Evolutionary conservation across 495 filamentous ascomycete genomes (phyloP).

Genomic region (Penicillium verhagenii): DNA sequence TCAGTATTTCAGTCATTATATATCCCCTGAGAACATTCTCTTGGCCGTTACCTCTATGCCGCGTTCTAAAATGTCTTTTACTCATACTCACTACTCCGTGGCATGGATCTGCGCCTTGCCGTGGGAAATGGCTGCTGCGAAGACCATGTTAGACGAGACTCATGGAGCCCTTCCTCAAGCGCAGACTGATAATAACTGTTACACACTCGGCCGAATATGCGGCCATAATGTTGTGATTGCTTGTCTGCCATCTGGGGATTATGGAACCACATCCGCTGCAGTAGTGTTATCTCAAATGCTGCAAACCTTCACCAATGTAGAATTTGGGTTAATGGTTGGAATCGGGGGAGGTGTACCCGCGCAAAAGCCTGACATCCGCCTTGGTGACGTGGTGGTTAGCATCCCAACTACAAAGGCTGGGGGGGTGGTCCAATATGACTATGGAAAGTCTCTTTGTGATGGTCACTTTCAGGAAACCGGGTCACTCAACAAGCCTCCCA

Average conservation of each 20-base stretch:
- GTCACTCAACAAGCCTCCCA: slow-evolving; percentile 31
- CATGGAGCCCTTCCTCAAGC: slow-evolving; percentile 24
- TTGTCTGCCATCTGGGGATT: slow-evolving; percentile 24
- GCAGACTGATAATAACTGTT: slow-evolving; percentile 25
- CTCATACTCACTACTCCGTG: slow-evolving; percentile 35
- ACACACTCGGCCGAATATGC: slow-evolving; percentile 28
- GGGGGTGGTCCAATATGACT: slow-evolving; percentile 37
- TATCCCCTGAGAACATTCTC: too few relatives aligned
- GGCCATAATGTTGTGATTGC: slow-evolving; percentile 36
- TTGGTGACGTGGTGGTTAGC: slow-evolving; percentile 40
- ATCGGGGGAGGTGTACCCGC: slow-evolving; percentile 36
- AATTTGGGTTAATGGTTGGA: slow-evolving; percentile 33
- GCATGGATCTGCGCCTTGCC: slow-evolving; percentile 38
- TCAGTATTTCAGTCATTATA: too few relatives aligned
- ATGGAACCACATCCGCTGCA: slow-evolving; percentile 29
- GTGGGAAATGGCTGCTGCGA: slow-evolving; percentile 30
- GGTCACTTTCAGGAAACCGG: slow-evolving; percentile 32
- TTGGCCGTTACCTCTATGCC: too few relatives aligned
- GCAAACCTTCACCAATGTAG: slow-evolving; percentile 19
- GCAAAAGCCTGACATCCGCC: slow-evolving; percentile 26
- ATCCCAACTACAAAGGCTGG: slow-evolving; percentile 20
- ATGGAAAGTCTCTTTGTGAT: slow-evolving; percentile 31
- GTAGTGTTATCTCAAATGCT: slow-evolving; percentile 22
- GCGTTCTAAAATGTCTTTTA: too few relatives aligned
- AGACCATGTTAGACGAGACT: slow-evolving; percentile 27